phyloP scores from a whole-genome alignment of 2,329 filamentous ascomycete genomes.

The Curvularia lunata region DNA sequence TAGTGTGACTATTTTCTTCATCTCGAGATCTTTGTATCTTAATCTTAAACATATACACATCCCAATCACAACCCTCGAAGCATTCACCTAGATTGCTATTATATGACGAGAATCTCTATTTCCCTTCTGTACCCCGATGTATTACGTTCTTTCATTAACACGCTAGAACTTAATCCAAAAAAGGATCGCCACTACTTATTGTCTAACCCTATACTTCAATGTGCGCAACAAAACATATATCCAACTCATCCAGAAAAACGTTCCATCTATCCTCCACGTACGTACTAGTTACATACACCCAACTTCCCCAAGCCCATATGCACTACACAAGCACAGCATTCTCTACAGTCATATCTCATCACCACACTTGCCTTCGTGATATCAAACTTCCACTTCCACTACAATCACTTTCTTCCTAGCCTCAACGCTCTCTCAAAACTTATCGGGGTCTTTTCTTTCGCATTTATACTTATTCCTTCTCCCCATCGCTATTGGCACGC shows the following conservation, averaged over 20 bases:
- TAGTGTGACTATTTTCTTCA: too few relatives aligned
- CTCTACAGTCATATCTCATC: neutral
- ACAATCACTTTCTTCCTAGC: neutral
- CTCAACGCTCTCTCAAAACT: neutral
- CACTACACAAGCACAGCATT: neutral
- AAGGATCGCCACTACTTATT: too few relatives aligned
- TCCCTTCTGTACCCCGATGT: neutral
- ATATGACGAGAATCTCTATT: neutral
- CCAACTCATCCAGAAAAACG: neutral
- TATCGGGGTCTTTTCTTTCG: neutral
- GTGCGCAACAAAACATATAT: too few relatives aligned
- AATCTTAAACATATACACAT: neutral
- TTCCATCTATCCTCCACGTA: too few relatives aligned
- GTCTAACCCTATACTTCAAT: too few relatives aligned
- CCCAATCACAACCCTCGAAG: neutral
- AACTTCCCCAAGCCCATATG: neutral
- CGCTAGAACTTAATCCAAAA: too few relatives aligned
- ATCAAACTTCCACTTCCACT: neutral
- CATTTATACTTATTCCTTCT: neutral
- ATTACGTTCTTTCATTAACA: neutral
- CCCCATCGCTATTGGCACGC: neutral
- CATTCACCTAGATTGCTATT: neutral
- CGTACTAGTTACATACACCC: neutral
- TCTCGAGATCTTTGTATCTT: neutral
- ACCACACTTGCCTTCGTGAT: neutral